Base-by-base conservation (phyloP, 2,329 filamentous ascomycete genomes). In the Neofusicoccum cordaticola region DNA sequence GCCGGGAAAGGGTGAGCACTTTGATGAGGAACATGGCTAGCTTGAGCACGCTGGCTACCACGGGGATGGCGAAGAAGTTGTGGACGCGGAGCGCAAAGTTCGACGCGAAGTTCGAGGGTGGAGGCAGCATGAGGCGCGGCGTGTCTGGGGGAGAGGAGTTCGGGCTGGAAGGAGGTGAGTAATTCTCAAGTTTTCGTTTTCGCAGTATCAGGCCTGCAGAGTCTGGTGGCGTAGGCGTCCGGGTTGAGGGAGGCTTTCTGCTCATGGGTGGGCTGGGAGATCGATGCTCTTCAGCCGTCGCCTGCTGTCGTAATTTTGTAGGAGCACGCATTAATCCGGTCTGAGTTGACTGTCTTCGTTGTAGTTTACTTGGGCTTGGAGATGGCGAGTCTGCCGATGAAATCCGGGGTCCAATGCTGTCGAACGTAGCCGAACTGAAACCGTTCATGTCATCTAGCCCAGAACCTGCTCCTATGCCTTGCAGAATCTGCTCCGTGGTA, bases 401-500 rank as follows among this genome's bases (percentile, higher is more conserved):
- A 57, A 83, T 81, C 6, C 81, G 76, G 35, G 77, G 73, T 5
- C 68, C 68, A n/a, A 78, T 69, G 13, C 72, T 75, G 63, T 71
- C 76, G 65, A 71, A 69, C 17, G 69, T 70, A n/a, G 69, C 15
- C 70, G 70, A 77, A 70, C 70, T 76, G 71, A 75, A 82, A 68
- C 71, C 74, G 17, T 71, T 74, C 63, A 76, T 78, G 31, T 84
- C 69, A 77, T 86, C 79, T 13, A 81, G 76, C 45, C 77, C 80
- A 3, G 80, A 79, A 2, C 91, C 89, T 42, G 85, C 88, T 69
- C 90, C 89, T 77, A 97, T 91, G 2, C 87, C 90, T 9, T 84
- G 83, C 44, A 98, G 77, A 1, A 99, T 94, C 65, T 98, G 93
- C 51, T 88, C 91, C 0, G 95, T 93, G 50, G 88, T 92, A 0